Evolutionary conservation across 306 rosid genomes (phyloP).

Genomic region (Sicyos baderoa): DNA sequence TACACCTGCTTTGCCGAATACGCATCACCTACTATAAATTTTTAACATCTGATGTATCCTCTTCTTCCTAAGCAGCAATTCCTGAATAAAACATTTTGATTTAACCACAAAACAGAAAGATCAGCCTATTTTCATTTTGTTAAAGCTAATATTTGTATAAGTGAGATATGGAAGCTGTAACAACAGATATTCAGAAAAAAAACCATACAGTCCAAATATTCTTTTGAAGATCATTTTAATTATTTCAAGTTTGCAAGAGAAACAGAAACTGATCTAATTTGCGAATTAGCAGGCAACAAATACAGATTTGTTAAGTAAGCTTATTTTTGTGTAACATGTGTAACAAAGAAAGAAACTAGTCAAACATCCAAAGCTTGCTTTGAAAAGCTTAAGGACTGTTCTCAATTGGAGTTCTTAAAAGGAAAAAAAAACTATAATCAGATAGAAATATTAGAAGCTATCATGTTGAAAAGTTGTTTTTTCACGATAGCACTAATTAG

Average conservation of each 20-base stretch:
- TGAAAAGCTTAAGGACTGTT: no score
- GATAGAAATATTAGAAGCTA: neutral
- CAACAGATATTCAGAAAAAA: neutral
- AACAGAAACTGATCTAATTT: neutral
- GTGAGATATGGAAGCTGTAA: neutral
- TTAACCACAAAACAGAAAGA: neutral
- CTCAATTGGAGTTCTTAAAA: neutral
- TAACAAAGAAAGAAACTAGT: neutral
- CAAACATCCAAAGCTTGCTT: neutral
- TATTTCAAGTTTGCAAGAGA: neutral
- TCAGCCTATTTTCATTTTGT: neutral
- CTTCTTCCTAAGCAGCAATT: constrained; percentile 65
- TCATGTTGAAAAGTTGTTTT: neutral
- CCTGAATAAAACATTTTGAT: constrained; percentile 50
- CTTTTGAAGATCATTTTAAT: neutral
- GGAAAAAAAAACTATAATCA: neutral
- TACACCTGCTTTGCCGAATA: constrained; percentile 36
- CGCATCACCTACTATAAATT: constrained; percentile 28
- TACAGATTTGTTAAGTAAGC: constrained; percentile 1
- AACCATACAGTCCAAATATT: neutral
- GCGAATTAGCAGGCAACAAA: constrained; percentile 11
- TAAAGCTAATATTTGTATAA: neutral
- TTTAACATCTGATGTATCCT: constrained; percentile 21
- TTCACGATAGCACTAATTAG: neutral
- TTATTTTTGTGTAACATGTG: neutral